phyloP scores from a whole-genome alignment of 768 basidiomycete genomes.

The Mycena floridula region DNA sequence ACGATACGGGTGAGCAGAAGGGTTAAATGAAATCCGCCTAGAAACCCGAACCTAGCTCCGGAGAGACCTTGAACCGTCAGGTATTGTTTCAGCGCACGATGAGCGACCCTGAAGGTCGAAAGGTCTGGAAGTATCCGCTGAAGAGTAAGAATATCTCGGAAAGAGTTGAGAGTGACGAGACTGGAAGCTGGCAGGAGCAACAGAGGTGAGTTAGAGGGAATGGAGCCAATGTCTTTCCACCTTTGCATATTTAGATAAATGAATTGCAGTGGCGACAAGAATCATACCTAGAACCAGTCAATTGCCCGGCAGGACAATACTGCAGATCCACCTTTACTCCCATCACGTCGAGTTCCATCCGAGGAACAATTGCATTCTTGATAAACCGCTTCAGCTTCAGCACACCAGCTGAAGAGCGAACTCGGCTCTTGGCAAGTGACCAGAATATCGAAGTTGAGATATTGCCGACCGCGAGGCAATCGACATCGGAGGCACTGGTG shows the following conservation, averaged over 20 bases:
- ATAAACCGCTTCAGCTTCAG: constrained; percentile 13
- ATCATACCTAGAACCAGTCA: constrained; percentile 10
- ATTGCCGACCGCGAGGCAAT: constrained; percentile 16
- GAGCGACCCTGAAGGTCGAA: constrained; percentile 10
- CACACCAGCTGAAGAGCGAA: background rate
- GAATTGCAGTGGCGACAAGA: background rate
- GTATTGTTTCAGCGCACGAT: constrained; percentile 12
- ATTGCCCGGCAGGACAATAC: constrained; percentile 12
- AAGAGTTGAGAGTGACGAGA: constrained; percentile 15
- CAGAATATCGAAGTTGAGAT: constrained; percentile 14
- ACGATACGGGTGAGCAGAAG: constrained; percentile 11
- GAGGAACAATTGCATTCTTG: constrained; percentile 15
- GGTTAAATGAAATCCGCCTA: constrained; percentile 17
- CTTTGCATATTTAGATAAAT: constrained; percentile 2
- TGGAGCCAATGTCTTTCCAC: constrained; percentile 7
- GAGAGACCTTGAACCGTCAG: constrained; percentile 10
- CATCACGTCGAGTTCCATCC: constrained; percentile 14
- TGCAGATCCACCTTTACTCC: constrained; percentile 16
- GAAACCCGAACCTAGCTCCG: constrained; percentile 13
- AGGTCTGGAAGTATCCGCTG: constrained; percentile 5
- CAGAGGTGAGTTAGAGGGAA: constrained; percentile 8
- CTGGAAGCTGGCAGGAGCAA: constrained; percentile 11
- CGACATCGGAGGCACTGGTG: constrained; percentile 12
- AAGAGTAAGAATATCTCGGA: constrained; percentile 11
- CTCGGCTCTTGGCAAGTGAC: constrained; percentile 6